Base-by-base conservation (phyloP, 1,284 basidiomycete genomes). In the Coniophora puteana region DNA sequence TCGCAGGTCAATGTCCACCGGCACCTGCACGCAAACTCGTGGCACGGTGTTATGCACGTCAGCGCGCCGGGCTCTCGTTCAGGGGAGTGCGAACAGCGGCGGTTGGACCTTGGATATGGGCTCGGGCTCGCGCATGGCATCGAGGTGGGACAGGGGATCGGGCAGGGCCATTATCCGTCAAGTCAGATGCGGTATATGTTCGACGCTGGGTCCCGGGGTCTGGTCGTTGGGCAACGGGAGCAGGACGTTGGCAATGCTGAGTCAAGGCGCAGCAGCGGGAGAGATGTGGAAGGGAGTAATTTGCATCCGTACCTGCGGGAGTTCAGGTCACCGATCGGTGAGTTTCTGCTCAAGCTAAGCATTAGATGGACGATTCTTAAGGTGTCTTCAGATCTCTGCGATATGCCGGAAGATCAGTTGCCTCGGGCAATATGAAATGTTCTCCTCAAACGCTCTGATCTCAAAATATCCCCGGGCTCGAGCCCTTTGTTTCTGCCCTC, bases 281-380 rank as follows among this genome's bases (percentile, higher is more conserved):
- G n/a, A n/a, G n/a, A n/a, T n/a, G n/a, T n/a, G n/a, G n/a, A n/a
- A n/a, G n/a, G n/a, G n/a, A n/a, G n/a, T n/a, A n/a, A n/a, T 1
- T 36, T 64, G 13, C 54, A 60, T 39, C 58, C 58, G n/a, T 61
- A 60, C n/a, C n/a, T n/a, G n/a, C n/a, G 60, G 12, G 44, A 49
- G 20, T 60, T 60, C 32, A 53, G 48, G 24, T 60, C 58, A 29
- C 58, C 58, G 21, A 60, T 60, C 43, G 58, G 58, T 46, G 27
- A 40, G 43, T 58, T 31, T 16, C 8, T 17, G 17, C 31, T 33
- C 16, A 8, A 12, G 8, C 17, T 11, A 33, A 16, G 31, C 31
- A n/a, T 10, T 10, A 27, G 10, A 10, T 27, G 10, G 26, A n/a
- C n/a, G 26, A 27, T n/a, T n/a, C n/a, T n/a, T n/a, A n/a, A n/a